Evolutionary conservation across 148 eudicot genomes (phyloP), one percentile per base, ranked within the genome.

Genomic region (Nyssa sinensis): DNA sequence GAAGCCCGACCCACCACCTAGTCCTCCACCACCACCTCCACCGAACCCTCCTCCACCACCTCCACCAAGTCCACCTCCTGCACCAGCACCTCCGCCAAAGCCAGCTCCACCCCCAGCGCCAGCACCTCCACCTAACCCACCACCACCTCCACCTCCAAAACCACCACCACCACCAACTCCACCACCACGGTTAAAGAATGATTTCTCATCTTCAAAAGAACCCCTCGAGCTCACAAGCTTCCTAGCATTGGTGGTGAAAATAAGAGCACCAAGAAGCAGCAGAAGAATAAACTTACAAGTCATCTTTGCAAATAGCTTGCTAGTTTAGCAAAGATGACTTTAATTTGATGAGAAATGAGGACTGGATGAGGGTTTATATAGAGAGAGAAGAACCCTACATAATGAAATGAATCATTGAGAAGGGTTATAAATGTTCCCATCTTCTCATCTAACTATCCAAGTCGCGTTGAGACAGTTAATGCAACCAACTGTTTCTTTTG

Each of bases 191-290:
- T 62, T 59, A 16, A 53, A 70, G 25, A 31, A 65, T 33, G 58
- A 27, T 39, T 25, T 61, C 49, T 67, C 76, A 62, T 73, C 73
- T 24, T 35, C 61, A n/a, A 58, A 33, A 19, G 66, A 73, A 33
- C 21, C 72, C 25, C 61, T 27, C 11, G 33, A 32, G 67, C 59
- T 49, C 17, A 74, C 16, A 59, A 78, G 81, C 53, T 67, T 47
- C 31, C 77, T 62, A 62, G 77, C 77, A 62, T 34, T 68, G 39
- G 69, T 66, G 53, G 7, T 47, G 47, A 74, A 79, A 68, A 73
- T 65, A 72, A 79, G 69, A 64, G 65, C 69, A 25, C 73, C 74
- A 31, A 79, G 55, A 68, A 79, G 65, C 12, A 69, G n/a, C 62
- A 74, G 16, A 58, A 79, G 63, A 29, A 79, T 58, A 35, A 73